A percentile compares a stretch with the other conserved stretches of the same genome.
Evolutionary conservation across 2,329 filamentous ascomycete species (phyloP).

Genomic region (Monosporascus sp.): DNA sequence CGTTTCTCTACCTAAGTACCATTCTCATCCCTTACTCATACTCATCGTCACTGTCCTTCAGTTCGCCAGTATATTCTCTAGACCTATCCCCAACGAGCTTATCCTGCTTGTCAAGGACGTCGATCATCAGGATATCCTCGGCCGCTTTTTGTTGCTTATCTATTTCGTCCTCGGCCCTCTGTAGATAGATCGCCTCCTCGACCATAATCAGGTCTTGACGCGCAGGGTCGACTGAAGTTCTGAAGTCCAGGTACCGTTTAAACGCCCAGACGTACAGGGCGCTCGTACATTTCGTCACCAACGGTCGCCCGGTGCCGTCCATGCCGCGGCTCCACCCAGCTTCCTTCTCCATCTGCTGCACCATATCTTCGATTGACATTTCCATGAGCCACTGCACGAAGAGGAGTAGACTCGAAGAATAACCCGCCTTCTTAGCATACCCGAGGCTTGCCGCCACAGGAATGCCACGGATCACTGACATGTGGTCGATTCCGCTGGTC

Average conservation of each 20-base stretch:
- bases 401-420: constrained; percentile 17
- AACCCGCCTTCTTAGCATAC: constrained; percentile 2
- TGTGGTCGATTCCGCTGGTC: constrained; percentile 2
- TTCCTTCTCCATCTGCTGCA: constrained; percentile 13
- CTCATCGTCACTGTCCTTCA: background rate
- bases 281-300: background rate
- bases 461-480: constrained; percentile 7
- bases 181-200: background rate
- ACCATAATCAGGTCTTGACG: background rate
- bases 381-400: constrained; percentile 20
- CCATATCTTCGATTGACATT: background rate
- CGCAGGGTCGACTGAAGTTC: constrained; percentile 1
- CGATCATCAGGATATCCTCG: background rate
- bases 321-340: background rate
- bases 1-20: no score
- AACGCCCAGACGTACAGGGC: background rate
- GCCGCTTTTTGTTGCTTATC: background rate
- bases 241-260: constrained; percentile 1
- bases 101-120: background rate
- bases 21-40: no score
- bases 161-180: background rate
- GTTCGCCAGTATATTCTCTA: background rate
- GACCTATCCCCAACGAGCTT: background rate
- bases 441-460: constrained; percentile 9
- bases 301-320: background rate